Evolutionary conservation across 305 asterid species (phyloP).

Genomic region (Rubia balearica): DNA sequence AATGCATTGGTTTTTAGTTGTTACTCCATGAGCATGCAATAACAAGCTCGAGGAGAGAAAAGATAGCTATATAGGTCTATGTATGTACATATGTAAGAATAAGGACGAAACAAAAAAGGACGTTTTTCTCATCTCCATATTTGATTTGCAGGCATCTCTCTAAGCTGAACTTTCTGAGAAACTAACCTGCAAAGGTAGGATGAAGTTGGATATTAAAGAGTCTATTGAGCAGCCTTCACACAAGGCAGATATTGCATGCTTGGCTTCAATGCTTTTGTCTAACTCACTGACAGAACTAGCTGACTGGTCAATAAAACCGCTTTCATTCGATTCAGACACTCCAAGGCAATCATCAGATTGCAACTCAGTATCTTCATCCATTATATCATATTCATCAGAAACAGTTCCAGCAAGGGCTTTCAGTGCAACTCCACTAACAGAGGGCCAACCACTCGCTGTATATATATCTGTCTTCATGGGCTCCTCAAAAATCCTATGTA

Average conservation of each 20-base stretch:
- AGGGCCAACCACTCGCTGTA: conserved; percentile 98
- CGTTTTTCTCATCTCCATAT: too few relatives aligned
- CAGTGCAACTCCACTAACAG: conserved; percentile 77
- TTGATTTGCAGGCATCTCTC: not conserved
- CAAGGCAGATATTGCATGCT: conserved; percentile 92
- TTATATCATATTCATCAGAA: conserved; percentile 60
- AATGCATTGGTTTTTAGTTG: not conserved
- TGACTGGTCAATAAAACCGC: conserved; percentile 39
- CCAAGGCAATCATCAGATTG: conserved; percentile 22
- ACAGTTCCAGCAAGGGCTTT: conserved; percentile 78
- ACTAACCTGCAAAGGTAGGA: conserved; percentile 93
- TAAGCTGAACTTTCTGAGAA: conserved; percentile 14
- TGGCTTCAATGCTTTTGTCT: conserved; percentile 71
- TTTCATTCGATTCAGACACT: conserved; percentile 6
- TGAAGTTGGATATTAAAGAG: conserved; percentile 90
- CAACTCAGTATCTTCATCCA: conserved; percentile 30
- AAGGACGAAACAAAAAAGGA: not conserved
- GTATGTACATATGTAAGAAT: not conserved
- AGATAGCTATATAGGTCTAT: not conserved
- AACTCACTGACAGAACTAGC: conserved; percentile 60
- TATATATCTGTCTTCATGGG: conserved; percentile 51
- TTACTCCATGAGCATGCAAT: not conserved
- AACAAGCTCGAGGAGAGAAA: conserved; percentile 1
- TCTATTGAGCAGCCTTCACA: conserved; percentile 91
- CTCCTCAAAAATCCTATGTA: conserved; percentile 54